A percentile compares a stretch with the other conserved stretches of the same genome.
These are phyloP conservation scores for Clohesyomyces aquaticus DNA, from an alignment of 495 filamentous ascomycete genomes.

Conservation along the genomic window DNA sequence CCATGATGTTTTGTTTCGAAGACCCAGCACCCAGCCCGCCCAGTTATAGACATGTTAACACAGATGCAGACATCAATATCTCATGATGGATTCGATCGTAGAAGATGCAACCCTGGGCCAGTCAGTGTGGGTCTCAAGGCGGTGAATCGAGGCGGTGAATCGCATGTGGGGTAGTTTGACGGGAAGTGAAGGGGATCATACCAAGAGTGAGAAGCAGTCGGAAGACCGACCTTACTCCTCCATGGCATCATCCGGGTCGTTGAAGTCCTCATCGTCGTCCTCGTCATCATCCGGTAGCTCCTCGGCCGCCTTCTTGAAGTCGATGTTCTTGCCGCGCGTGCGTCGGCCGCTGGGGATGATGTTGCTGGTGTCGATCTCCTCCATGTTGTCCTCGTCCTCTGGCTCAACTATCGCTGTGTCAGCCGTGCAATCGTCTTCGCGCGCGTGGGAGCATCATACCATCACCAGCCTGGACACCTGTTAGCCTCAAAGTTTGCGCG, in stretches of 20 bases:
- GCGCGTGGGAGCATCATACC: slow-evolving; percentile 16
- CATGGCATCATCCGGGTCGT: slow-evolving; percentile 47
- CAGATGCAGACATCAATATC: slow-evolving; percentile 16
- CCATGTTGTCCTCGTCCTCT: slow-evolving; percentile 81
- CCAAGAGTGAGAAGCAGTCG: slow-evolving; percentile 17
- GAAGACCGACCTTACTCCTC: slow-evolving; percentile 42
- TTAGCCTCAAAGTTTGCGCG: slow-evolving; percentile 27
- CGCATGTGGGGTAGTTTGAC: background rate
- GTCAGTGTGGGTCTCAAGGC: too few species aligned
- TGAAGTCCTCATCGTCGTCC: slow-evolving; percentile 48
- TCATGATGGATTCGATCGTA: too few species aligned
- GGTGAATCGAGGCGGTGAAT: too few species aligned
- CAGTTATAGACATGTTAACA: slow-evolving; percentile 8
- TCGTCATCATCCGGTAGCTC: slow-evolving; percentile 44
- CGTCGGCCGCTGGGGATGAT: slow-evolving; percentile 69
- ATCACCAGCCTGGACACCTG: slow-evolving; percentile 25
- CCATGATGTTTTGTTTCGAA: slow-evolving; percentile 23
- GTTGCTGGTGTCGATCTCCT: slow-evolving; percentile 86
- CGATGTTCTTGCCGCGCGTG: slow-evolving; percentile 65
- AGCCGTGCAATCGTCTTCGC: slow-evolving; percentile 9
- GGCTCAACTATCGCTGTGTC: slow-evolving; percentile 50
- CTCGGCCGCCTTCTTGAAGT: slow-evolving; percentile 49
- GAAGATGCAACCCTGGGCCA: too few species aligned
- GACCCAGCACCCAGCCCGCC: too few species aligned
- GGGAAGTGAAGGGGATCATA: slow-evolving; percentile 8